phyloP scores from a whole-genome alignment of 352 stramenopile genomes.

The Globisporangium parvum region DNA sequence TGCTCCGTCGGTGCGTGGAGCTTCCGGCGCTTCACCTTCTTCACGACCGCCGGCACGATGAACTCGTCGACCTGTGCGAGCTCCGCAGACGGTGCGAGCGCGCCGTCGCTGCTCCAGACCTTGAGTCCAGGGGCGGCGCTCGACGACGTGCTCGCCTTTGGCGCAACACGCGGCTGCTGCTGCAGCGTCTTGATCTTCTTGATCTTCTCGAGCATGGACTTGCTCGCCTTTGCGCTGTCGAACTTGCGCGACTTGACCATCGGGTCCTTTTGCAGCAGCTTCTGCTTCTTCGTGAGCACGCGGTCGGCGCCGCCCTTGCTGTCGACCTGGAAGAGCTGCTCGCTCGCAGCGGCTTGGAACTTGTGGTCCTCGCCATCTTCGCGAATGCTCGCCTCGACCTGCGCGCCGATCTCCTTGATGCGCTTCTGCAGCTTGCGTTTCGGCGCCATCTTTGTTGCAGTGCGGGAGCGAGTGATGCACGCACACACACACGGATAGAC shows the following conservation, averaged over 20 bases:
- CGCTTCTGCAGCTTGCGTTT: conserved; percentile 64
- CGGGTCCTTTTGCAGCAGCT: conserved; percentile 60
- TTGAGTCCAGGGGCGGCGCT: conserved; percentile 8
- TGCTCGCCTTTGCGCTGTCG: conserved; percentile 50
- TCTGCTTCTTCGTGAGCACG: conserved; percentile 65
- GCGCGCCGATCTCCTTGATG: conserved; percentile 50
- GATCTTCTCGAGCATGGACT: conserved; percentile 40
- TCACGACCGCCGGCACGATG: conserved; percentile 46
- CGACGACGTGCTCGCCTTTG: conserved; percentile 12
- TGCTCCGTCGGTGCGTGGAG: conserved; percentile 52
- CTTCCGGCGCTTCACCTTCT: conserved; percentile 53
- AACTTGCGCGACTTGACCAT: conserved; percentile 74
- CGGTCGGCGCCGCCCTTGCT: conserved; percentile 40
- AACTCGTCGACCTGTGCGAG: conserved; percentile 49
- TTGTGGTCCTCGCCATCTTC: conserved; percentile 74
- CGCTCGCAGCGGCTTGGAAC: conserved; percentile 57
- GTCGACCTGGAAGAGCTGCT: conserved; percentile 83
- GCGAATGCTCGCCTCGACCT: conserved; percentile 77
- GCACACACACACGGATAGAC: no score
- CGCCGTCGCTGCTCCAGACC: conserved; percentile 46
- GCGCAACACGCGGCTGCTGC: conserved; percentile 7
- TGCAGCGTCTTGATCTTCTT: conserved; percentile 47
- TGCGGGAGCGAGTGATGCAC: background rate
- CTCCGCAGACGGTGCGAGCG: conserved; percentile 27
- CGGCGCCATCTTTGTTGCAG: conserved; percentile 27